These are phyloP conservation scores for Hydnomerulius pinastri DNA, from an alignment of 768 basidiomycete genomes.

Conservation along the genomic window DNA sequence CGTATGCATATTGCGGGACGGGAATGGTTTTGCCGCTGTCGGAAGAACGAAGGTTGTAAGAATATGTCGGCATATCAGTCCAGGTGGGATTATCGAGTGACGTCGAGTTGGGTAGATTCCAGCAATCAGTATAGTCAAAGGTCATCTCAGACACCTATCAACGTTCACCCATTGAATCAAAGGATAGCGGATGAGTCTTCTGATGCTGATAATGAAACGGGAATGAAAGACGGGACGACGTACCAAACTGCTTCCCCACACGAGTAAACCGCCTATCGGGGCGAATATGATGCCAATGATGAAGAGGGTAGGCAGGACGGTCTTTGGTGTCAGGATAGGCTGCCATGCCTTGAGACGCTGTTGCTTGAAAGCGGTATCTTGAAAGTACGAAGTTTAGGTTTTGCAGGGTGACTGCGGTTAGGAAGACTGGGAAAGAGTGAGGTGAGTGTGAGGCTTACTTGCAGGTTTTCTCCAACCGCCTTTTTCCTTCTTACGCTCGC, in stretches of 20 bases:
- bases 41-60: constrained; percentile 65
- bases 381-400: background rate
- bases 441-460: constrained; percentile 49
- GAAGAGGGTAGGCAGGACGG: constrained; percentile 94
- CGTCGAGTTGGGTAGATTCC: constrained; percentile 48
- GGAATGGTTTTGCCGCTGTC: constrained; percentile 46
- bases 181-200: background rate
- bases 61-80: constrained; percentile 59
- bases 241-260: constrained; percentile 83
- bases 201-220: constrained; percentile 20
- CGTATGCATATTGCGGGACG: constrained; percentile 76
- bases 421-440: constrained; percentile 7
- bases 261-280: constrained; percentile 91
- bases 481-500: constrained; percentile 76
- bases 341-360: constrained; percentile 99
- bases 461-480: constrained; percentile 81
- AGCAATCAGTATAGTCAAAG: constrained; percentile 94
- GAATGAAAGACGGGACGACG: constrained; percentile 29
- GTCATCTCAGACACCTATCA: constrained; percentile 86
- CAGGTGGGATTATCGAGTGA: constrained; percentile 41
- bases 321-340: constrained; percentile 97
- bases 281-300: constrained; percentile 94
- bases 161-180: constrained; percentile 1
- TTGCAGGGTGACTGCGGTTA: constrained; percentile 15
- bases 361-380: constrained; percentile 99